These are phyloP conservation scores for Murraya koenigii DNA, from an alignment of 345 rosid genomes.

Conservation along the genomic window DNA sequence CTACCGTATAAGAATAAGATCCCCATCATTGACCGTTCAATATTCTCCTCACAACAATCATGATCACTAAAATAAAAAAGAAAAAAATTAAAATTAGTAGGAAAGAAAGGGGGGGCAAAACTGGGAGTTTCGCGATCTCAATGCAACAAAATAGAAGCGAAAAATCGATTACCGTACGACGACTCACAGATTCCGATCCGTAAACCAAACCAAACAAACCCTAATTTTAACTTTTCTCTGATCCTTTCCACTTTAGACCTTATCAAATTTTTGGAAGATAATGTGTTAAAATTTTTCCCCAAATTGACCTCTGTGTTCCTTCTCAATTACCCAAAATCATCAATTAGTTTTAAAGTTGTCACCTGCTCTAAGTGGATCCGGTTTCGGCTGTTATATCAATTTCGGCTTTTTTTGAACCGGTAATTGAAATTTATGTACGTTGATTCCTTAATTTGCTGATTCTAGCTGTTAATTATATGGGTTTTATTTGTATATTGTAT, in stretches of 20 bases:
- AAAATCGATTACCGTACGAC: constrained; percentile 19
- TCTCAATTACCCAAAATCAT: neutral
- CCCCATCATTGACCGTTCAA: neutral
- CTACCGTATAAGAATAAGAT: neutral
- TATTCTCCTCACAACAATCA: neutral
- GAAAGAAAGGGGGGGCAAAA: neutral
- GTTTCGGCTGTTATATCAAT: constrained; percentile 1
- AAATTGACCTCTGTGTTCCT: neutral
- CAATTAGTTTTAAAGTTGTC: neutral
- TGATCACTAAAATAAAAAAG: neutral
- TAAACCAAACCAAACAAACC: constrained; percentile 26
- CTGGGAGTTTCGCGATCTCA: neutral
- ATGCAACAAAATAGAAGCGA: constrained; percentile 13
- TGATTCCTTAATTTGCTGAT: neutral
- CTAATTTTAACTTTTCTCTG: constrained; percentile 18
- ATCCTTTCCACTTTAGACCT: neutral
- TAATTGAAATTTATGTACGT: constrained; percentile 11
- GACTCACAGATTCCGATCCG: constrained; percentile 21
- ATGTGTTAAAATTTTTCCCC: neutral
- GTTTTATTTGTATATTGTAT: neutral
- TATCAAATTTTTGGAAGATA: neutral
- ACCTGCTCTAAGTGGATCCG: constrained; percentile 20
- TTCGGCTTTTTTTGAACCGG: neutral
- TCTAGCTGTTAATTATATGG: neutral
- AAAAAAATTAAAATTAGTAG: neutral